Percentiles rank a stretch among this genome's conserved stretches.
These are phyloP conservation scores for Aspergillus alliaceus DNA, from an alignment of 2,329 filamentous ascomycete genomes.

Conservation along the genomic window DNA sequence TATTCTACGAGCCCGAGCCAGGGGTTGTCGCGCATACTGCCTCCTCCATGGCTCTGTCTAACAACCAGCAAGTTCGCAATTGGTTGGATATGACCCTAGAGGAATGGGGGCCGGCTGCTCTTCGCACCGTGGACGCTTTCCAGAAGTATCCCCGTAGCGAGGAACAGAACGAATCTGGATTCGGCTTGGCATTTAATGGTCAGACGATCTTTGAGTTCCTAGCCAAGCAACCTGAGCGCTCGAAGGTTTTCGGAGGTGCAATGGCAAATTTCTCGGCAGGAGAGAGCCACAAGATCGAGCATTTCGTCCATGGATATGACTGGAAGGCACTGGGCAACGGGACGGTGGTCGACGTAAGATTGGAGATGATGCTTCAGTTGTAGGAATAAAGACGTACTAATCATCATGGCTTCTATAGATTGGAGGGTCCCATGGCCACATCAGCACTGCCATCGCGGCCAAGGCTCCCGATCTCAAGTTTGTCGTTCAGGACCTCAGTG, in stretches of 20 bases:
- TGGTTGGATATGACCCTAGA: neutral
- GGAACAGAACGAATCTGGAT: slow-evolving; percentile 1
- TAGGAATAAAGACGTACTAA: neutral
- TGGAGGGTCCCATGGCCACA: slow-evolving; percentile 8
- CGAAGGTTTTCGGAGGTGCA: neutral
- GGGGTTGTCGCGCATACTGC: neutral
- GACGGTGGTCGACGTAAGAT: slow-evolving; percentile 9
- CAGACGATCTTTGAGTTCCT: slow-evolving; percentile 2
- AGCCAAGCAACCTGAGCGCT: neutral
- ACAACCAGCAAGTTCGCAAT: neutral
- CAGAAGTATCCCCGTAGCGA: slow-evolving; percentile 1
- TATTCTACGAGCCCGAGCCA: slow-evolving; percentile 1
- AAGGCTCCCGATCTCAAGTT: slow-evolving; percentile 3
- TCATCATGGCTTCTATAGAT: neutral
- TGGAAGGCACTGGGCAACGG: slow-evolving; percentile 8
- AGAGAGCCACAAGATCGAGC: neutral
- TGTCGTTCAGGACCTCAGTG: slow-evolving; percentile 10
- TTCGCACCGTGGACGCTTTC: neutral
- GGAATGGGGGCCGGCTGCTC: neutral
- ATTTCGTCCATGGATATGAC: slow-evolving; percentile 4
- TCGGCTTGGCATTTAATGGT: neutral
- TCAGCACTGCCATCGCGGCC: slow-evolving; percentile 3
- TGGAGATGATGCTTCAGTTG: neutral
- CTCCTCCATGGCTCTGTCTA: neutral
- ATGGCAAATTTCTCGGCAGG: slow-evolving; percentile 1